phyloP scores from a whole-genome alignment of 75 land plant genomes.

The Cupressus sempervirens region DNA sequence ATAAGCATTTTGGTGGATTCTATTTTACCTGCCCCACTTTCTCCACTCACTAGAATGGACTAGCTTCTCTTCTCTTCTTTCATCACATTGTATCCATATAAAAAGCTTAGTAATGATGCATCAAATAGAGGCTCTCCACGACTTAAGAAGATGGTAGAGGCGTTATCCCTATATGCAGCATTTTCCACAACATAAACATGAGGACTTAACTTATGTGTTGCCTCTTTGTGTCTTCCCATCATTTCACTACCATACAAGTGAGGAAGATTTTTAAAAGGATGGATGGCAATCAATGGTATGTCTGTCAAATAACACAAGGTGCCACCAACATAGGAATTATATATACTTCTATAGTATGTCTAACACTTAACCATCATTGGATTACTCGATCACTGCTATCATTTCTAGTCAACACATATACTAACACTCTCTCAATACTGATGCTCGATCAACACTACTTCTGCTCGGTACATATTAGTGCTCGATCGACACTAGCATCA shows the following conservation, averaged over 20 bases:
- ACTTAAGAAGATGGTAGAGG: neutral
- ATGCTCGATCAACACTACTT: too few species aligned
- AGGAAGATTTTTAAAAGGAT: conserved; percentile 75
- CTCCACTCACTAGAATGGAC: conserved; percentile 89
- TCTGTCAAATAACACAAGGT: conserved; percentile 36
- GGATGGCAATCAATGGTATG: conserved; percentile 86
- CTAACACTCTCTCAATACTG: too few species aligned
- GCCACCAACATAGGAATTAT: too few species aligned
- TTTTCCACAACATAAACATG: conserved; percentile 92
- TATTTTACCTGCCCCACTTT: conserved; percentile 96
- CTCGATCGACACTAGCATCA: too few species aligned
- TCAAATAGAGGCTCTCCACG: neutral
- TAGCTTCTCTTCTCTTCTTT: conserved; percentile 65
- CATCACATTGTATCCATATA: conserved; percentile 54
- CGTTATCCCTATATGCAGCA: conserved; percentile 79
- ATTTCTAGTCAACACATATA: too few species aligned
- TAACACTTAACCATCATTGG: too few species aligned
- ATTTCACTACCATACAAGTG: conserved; percentile 83
- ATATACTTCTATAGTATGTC: too few species aligned
- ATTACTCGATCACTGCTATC: too few species aligned
- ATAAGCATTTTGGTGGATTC: conserved; percentile 86
- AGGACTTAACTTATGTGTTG: conserved; percentile 66
- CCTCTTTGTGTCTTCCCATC: conserved; percentile 94
- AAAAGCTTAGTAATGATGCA: neutral
- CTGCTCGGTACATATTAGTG: too few species aligned